phyloP scores from a whole-genome alignment of 768 basidiomycete genomes.

The Leccinum pellstonianum region DNA sequence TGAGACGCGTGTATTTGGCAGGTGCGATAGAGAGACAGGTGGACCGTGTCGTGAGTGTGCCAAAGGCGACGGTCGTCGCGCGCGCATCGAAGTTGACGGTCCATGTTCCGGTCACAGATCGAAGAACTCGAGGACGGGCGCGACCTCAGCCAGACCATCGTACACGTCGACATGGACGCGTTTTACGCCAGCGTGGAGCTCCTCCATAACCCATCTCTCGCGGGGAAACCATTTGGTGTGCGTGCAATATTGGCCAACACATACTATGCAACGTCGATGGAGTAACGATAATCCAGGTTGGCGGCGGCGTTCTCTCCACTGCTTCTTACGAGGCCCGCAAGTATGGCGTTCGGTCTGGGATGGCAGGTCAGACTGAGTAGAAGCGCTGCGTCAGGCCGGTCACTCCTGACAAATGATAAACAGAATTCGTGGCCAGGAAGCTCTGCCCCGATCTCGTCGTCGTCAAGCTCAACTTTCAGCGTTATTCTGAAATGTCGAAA shows the following conservation, averaged over 20 bases:
- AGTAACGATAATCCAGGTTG: slow-evolving; percentile 49
- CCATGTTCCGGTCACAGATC: slow-evolving; percentile 38
- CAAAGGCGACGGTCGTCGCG: neutral
- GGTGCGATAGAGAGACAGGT: slow-evolving; percentile 62
- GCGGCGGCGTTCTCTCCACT: slow-evolving; percentile 80
- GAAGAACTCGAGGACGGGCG: slow-evolving; percentile 69
- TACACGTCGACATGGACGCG: slow-evolving; percentile 96
- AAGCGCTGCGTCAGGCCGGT: neutral
- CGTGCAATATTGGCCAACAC: slow-evolving; percentile 8
- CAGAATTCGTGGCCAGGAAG: slow-evolving; percentile 90
- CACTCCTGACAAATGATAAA: neutral
- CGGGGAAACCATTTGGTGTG: slow-evolving; percentile 75
- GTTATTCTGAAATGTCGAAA: slow-evolving; percentile 69
- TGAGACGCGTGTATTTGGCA: slow-evolving; percentile 17
- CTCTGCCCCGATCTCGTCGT: slow-evolving; percentile 87
- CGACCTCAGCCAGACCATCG: slow-evolving; percentile 80
- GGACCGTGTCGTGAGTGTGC: slow-evolving; percentile 64
- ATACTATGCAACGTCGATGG: slow-evolving; percentile 4
- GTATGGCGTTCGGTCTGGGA: slow-evolving; percentile 89
- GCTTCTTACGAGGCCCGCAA: slow-evolving; percentile 92
- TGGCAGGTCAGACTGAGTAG: slow-evolving; percentile 67
- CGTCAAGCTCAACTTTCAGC: slow-evolving; percentile 53
- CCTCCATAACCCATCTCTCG: slow-evolving; percentile 58
- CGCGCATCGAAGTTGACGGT: neutral
- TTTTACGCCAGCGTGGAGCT: slow-evolving; percentile 85